Evolutionary conservation across 768 basidiomycete species (phyloP).

Genomic region (Boletus fagicola): DNA sequence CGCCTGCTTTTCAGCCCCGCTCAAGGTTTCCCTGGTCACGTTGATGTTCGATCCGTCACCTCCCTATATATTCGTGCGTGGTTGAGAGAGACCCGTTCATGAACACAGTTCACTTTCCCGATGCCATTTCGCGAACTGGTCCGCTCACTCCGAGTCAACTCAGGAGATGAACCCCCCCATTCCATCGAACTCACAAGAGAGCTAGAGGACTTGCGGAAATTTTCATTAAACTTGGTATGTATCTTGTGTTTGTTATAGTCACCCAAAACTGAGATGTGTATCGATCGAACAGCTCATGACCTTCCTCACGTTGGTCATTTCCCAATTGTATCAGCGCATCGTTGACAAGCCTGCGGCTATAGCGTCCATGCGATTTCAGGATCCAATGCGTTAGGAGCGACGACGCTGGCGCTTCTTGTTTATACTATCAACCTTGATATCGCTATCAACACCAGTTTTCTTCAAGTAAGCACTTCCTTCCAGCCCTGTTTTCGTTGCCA

Average conservation of each 20-base stretch:
- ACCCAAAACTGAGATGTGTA: not conserved
- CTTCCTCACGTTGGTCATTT: constrained; percentile 26
- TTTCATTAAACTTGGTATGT: constrained; percentile 22
- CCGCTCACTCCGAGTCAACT: not conserved
- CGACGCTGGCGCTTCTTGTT: constrained; percentile 27
- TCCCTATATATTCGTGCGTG: constrained; percentile 10
- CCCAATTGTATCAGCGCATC: not conserved
- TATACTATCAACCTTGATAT: constrained; percentile 33
- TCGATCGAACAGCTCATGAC: constrained; percentile 21
- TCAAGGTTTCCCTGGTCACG: not conserved
- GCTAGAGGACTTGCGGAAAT: constrained; percentile 23
- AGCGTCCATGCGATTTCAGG: constrained; percentile 26
- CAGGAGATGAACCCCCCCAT: constrained; percentile 1
- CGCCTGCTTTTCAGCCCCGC: not conserved
- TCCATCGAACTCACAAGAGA: constrained; percentile 20
- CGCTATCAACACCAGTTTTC: constrained; percentile 12
- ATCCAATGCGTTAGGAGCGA: constrained; percentile 15
- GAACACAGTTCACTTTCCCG: not conserved
- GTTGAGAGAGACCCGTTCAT: not conserved
- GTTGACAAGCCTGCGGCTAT: not conserved
- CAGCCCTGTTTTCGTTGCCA: not conserved
- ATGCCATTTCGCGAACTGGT: constrained; percentile 12
- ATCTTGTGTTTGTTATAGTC: not conserved
- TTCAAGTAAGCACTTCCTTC: constrained; percentile 15
- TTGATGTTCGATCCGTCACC: not conserved